phyloP scores from a whole-genome alignment of 2,329 filamentous ascomycete species.

The Stagonosporopsis tanaceti region DNA sequence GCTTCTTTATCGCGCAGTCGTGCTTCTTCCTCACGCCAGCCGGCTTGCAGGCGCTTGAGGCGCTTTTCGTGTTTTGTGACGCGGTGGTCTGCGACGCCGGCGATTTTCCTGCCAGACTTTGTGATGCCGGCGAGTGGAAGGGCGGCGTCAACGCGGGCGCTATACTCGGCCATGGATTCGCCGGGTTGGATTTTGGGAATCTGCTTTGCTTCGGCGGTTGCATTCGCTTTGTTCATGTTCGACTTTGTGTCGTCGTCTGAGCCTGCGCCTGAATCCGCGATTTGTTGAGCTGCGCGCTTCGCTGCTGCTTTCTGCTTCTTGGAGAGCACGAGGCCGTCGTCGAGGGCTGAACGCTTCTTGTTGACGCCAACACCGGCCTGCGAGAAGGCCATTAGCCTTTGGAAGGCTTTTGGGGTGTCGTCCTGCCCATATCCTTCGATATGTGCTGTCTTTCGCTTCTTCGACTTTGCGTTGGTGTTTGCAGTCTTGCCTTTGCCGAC shows the following conservation, averaged over 20 bases:
- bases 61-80: conserved; percentile 83
- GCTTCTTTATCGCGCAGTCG: conserved; percentile 75
- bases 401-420: conserved; percentile 89
- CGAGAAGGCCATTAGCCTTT: conserved; percentile 80
- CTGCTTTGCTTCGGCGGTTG: conserved; percentile 38
- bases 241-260: conserved; percentile 11
- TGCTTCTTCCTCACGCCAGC: conserved; percentile 65
- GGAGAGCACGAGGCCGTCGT: conserved; percentile 67
- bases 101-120: conserved; percentile 68
- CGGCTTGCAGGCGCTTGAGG: conserved; percentile 67
- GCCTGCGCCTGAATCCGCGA: not conserved
- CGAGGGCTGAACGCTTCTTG: conserved; percentile 67
- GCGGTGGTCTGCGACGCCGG: conserved; percentile 70
- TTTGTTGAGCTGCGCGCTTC: conserved; percentile 17
- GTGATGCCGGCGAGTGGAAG: conserved; percentile 76
- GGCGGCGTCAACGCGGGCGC: conserved; percentile 81
- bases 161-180: conserved; percentile 83
- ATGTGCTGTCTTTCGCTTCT: conserved; percentile 53
- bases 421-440: conserved; percentile 65
- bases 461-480: conserved; percentile 41
- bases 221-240: conserved; percentile 2
- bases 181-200: conserved; percentile 72
- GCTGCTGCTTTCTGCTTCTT: conserved; percentile 58
- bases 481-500: conserved; percentile 56
- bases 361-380: conserved; percentile 54